Evolutionary conservation across 306 rosid species (phyloP).

Genomic region (Cucumis cinereus): DNA sequence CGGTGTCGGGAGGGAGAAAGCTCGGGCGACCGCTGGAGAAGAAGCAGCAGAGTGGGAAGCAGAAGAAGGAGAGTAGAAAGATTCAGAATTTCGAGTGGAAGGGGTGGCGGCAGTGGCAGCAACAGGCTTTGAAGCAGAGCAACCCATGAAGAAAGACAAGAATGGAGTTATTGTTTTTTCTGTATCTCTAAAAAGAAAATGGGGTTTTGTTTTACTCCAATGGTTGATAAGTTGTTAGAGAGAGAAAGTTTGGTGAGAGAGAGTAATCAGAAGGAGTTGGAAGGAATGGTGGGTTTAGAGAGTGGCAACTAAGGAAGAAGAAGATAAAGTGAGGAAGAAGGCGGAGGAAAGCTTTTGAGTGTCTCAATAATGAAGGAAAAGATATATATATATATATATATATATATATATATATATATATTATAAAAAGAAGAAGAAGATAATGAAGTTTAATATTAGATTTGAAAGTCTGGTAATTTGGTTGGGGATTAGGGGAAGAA

Average conservation of each 20-base stretch:
- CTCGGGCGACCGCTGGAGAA: conserved; percentile 20
- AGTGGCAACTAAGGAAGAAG: not conserved
- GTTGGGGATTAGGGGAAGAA: not conserved
- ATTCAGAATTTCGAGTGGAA: conserved; percentile 18
- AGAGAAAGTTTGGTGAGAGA: conserved; percentile 1
- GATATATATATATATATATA: not conserved
- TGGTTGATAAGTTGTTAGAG: not conserved
- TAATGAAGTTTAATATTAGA: not conserved
- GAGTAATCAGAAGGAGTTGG: conserved; percentile 1
- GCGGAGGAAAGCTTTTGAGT: not conserved
- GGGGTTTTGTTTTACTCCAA: not conserved
- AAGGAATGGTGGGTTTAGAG: not conserved
- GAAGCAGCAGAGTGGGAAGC: not conserved
- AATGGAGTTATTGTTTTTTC: not conserved
- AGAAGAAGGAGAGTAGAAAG: conserved; percentile 7
- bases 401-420: no score
- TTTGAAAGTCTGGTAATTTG: conserved; percentile 1
- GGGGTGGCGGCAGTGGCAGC: not conserved
- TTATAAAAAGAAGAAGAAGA: no score
- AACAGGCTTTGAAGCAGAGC: conserved; percentile 59
- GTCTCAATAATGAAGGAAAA: not conserved
- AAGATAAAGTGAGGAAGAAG: not conserved
- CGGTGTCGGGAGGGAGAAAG: conserved; percentile 47
- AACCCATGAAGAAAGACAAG: conserved; percentile 50
- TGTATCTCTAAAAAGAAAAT: not conserved